Evolutionary conservation across 2,329 filamentous ascomycete species (phyloP).

Genomic region (Aureobasidium sp.): DNA sequence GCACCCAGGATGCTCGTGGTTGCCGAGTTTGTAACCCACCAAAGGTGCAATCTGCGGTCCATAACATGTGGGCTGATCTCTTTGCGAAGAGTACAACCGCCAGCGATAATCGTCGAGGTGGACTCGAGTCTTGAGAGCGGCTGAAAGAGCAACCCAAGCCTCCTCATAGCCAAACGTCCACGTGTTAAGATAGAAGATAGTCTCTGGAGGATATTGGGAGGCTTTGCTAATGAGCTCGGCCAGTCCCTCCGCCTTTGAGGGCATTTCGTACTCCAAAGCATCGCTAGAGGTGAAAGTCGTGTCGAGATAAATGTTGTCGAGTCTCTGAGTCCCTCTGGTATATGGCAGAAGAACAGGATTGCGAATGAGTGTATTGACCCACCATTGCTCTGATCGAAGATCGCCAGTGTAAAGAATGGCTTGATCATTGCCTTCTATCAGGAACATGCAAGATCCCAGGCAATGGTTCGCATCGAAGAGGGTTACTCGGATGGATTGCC

Average conservation of each 20-base stretch:
- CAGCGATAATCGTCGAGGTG: conserved; percentile 81
- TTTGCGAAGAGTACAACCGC: conserved; percentile 59
- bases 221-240: conserved; percentile 66
- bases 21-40: conserved; percentile 68
- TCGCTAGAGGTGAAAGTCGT: conserved; percentile 64
- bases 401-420: conserved; percentile 86
- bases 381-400: conserved; percentile 79
- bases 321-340: conserved; percentile 53
- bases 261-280: conserved; percentile 46
- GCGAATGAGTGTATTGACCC: conserved; percentile 65
- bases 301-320: conserved; percentile 84
- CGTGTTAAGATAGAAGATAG: conserved; percentile 74
- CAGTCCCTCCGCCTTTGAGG: conserved; percentile 66
- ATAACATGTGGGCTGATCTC: conserved; percentile 38
- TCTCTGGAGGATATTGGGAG: conserved; percentile 60
- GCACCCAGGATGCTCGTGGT: conserved; percentile 61
- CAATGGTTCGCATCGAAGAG: conserved; percentile 91
- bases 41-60: conserved; percentile 59
- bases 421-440: conserved; percentile 67
- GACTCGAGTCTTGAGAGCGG: conserved; percentile 61
- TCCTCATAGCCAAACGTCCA: conserved; percentile 96
- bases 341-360: conserved; percentile 73
- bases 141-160: conserved; percentile 76
- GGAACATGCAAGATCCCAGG: conserved; percentile 82
- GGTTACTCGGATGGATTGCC: conserved; percentile 67